phyloP scores from a whole-genome alignment of 805 yeast species.

The Ogataea paradorogensis region DNA sequence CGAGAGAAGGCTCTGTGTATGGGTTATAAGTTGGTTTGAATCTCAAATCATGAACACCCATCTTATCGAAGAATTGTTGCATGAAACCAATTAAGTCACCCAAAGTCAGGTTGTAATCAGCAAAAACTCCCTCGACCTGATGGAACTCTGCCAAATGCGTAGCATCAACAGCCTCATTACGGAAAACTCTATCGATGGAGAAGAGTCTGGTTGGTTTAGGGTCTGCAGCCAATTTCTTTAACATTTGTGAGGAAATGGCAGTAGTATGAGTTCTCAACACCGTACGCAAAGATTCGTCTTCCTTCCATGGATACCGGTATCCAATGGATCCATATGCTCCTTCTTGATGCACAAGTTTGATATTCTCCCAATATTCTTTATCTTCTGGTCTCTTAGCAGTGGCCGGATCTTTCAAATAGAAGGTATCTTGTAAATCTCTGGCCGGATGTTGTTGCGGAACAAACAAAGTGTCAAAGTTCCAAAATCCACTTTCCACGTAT shows the following conservation, averaged over 20 bases:
- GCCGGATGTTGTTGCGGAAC: constrained; percentile 99
- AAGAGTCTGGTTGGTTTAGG: constrained; percentile 90
- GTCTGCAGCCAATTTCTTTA: constrained; percentile 80
- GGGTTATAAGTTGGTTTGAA: constrained; percentile 99
- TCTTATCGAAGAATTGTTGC: constrained; percentile 93
- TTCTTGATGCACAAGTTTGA: constrained; percentile 79
- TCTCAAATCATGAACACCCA: constrained; percentile 95
- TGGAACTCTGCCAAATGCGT: constrained; percentile 99
- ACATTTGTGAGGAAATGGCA: constrained; percentile 85
- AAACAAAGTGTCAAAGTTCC: constrained; percentile 95
- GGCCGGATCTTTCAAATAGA: constrained; percentile 91
- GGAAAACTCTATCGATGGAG: constrained; percentile 96
- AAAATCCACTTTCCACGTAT: constrained; percentile 96
- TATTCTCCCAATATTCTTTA: constrained; percentile 69
- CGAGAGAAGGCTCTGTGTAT: constrained; percentile 98
- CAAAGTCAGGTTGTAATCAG: constrained; percentile 89
- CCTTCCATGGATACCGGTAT: constrained; percentile 97
- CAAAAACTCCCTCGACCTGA: constrained; percentile 98
- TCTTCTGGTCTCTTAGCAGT: constrained; percentile 82
- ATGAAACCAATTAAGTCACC: constrained; percentile 97
- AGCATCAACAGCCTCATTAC: constrained; percentile 99
- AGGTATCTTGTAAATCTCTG: constrained; percentile 97
- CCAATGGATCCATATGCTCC: constrained; percentile 96
- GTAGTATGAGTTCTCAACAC: constrained; percentile 98
- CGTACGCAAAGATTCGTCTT: constrained; percentile 82